Conservation (phyloP, 2,329 filamentous ascomycete species). For the Hirsutella rhossiliensis region DNA sequence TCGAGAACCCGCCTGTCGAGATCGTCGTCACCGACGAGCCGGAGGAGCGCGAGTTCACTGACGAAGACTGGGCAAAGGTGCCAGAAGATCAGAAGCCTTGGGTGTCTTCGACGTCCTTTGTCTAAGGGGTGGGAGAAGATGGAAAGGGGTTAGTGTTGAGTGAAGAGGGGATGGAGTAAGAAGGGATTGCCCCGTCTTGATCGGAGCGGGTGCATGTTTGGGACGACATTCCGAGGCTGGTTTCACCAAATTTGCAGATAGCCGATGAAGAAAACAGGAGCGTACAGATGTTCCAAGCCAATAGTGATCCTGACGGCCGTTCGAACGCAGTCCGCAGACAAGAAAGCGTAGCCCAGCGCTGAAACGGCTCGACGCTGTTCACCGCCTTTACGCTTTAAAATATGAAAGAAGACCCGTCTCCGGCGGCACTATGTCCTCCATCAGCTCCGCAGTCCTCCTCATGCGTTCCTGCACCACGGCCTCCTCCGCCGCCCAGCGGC, state of each 20-base stretch:
- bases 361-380: not conserved
- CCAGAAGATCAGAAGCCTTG: constrained; percentile 8
- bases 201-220: no score
- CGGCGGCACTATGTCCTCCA: constrained; percentile 34
- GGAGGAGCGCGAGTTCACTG: constrained; percentile 8
- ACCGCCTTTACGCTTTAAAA: constrained; percentile 25
- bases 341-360: not conserved
- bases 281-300: no score
- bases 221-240: no score
- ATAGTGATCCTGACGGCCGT: no score
- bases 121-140: not conserved
- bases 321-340: no score
- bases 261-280: no score
- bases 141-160: not conserved
- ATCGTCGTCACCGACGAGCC: constrained; percentile 16
- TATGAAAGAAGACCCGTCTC: constrained; percentile 19
- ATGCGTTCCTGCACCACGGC: constrained; percentile 40
- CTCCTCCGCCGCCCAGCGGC: constrained; percentile 42
- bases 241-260: no score
- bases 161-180: no score
- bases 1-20: constrained; percentile 26
- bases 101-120: not conserved
- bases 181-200: no score
- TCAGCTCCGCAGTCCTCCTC: constrained; percentile 36
- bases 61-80: constrained; percentile 18